A percentile compares a stretch with the other conserved stretches of the same genome.
Conservation (phyloP, 306 rosid genomes). For the Abrus pulchellus region DNA sequence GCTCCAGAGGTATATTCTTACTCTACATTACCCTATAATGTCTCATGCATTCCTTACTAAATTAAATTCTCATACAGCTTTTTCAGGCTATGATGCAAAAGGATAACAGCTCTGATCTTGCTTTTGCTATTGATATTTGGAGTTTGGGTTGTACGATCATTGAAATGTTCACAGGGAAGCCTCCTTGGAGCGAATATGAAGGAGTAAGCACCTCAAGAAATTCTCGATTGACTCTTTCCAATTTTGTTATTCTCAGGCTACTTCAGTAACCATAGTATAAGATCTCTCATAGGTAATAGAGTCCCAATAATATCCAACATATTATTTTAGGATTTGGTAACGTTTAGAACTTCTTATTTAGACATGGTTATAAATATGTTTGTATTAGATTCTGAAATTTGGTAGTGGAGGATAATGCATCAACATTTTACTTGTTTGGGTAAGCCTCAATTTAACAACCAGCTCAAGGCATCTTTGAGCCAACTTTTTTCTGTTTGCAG, state of each 20-base stretch:
- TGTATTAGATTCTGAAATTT: constrained; percentile 28
- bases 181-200: constrained; percentile 94
- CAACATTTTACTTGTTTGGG: constrained; percentile 8
- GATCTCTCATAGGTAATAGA: not conserved
- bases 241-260: constrained; percentile 5
- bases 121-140: constrained; percentile 89
- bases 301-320: not conserved
- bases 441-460: not conserved
- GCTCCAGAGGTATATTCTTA: constrained; percentile 86
- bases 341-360: constrained; percentile 21
- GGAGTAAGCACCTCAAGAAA: constrained; percentile 67
- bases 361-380: not conserved
- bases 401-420: not conserved
- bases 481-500: constrained; percentile 28
- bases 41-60: constrained; percentile 41
- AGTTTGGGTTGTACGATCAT: constrained; percentile 93
- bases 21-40: constrained; percentile 19
- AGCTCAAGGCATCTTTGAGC: constrained; percentile 30
- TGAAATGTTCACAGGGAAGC: constrained; percentile 92
- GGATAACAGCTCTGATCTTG: constrained; percentile 83
- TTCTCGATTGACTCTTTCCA: not conserved
- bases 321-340: not conserved
- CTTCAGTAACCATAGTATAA: not conserved
- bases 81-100: constrained; percentile 80
- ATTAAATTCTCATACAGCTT: constrained; percentile 61